Base-by-base conservation (phyloP, 1,284 basidiomycete species). In the Sporisorium exsertum region DNA sequence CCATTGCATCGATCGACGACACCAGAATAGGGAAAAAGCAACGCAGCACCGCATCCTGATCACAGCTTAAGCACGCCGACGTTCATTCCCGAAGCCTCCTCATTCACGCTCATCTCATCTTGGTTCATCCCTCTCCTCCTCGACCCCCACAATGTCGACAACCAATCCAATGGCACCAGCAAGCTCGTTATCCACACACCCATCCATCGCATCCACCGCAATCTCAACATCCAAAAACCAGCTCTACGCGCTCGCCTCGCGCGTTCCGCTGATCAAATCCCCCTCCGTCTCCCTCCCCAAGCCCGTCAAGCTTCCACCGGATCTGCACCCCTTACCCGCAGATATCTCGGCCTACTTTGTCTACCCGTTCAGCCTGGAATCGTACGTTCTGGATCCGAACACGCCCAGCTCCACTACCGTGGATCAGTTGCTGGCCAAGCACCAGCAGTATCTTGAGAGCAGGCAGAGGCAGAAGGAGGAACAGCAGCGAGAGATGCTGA, bases 271-370 rank as follows among this genome's bases (percentile, higher is more conserved):
- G 20, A 79, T 82, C 75, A 79, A 79, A 42, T 79, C 76, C 0
- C 80, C 71, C 43, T 64, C 77, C 2, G 35, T 80, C 45, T 65
- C 65, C 12, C 40, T 78, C 0, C 75, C 79, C 6, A 56, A 43
- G 9, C 72, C 72, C 13, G 46, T 72, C 45, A 50, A 49, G 33
- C 58, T 78, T 10, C 74, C 77, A 2, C 22, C 43, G 6, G 70
- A 74, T 26, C 64, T 82, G 16, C 80, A 82, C 47, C 80, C 80
- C 4, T 71, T 82, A 5, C 80, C 80, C 8, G 63, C 77, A 27
- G 75, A 78, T 43, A 69, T 82, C 20, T 49, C 58, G 1, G 77
- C 80, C 6, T 82, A 82, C 64, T 82, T 81, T 55, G 80, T 82
- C 63, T 82, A 82, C 50, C 74, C 77, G 0, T 82, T 82, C 60